Conservation (phyloP, 306 rosid species). For the Lathyrus oleraceus region DNA sequence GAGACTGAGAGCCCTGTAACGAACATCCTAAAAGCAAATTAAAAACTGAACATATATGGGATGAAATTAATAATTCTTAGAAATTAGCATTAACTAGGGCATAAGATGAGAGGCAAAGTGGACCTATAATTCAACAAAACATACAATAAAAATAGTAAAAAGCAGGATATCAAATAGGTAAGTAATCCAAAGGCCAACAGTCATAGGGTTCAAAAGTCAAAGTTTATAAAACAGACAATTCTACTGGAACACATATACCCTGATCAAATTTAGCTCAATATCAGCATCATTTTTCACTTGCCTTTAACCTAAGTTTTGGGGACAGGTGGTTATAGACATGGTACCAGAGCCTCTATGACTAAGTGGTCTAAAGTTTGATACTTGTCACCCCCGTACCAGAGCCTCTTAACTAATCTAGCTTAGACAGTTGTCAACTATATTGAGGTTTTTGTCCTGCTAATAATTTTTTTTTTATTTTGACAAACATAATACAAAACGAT, state of each 20-base stretch:
- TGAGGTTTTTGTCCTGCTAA: background rate
- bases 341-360: background rate
- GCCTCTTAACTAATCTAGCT: no score
- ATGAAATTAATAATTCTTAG: background rate
- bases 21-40: slow-evolving; percentile 17
- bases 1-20: slow-evolving; percentile 37
- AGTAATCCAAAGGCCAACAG: background rate
- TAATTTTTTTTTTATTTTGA: no score
- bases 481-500: background rate
- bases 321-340: background rate
- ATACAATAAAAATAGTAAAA: background rate
- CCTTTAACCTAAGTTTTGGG: background rate
- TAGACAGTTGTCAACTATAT: no score
- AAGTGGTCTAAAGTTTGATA: background rate
- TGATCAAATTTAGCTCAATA: background rate
- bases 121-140: background rate
- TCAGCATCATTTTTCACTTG: background rate
- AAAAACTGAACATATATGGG: slow-evolving; percentile 12
- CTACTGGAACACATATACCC: background rate
- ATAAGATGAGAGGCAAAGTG: background rate
- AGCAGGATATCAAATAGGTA: background rate
- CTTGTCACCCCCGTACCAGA: background rate
- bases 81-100: no score
- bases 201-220: background rate
- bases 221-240: background rate